Evolutionary conservation across 2,329 filamentous ascomycete species (phyloP).

Genomic region (Coniosporium uncinatum): DNA sequence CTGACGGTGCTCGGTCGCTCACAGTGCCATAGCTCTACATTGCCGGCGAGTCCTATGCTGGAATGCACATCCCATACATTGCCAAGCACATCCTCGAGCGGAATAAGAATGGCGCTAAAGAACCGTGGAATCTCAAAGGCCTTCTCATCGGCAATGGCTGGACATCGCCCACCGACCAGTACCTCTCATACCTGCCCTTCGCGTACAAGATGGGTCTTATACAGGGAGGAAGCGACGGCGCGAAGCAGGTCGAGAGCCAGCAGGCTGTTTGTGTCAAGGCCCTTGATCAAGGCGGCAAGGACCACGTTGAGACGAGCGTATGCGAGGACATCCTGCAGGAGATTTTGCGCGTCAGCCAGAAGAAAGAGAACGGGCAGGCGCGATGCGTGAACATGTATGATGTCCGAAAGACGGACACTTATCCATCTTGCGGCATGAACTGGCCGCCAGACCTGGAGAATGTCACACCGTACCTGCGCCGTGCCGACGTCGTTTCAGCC

Average conservation of each 20-base stretch:
- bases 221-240: conserved; percentile 56
- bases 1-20: neutral
- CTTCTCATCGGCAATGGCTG: conserved; percentile 96
- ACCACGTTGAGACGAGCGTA: conserved; percentile 58
- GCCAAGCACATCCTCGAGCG: conserved; percentile 85
- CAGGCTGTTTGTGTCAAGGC: conserved; percentile 61
- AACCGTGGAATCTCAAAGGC: conserved; percentile 74
- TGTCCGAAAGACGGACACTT: conserved; percentile 74
- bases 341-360: conserved; percentile 62
- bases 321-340: conserved; percentile 77
- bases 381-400: conserved; percentile 97
- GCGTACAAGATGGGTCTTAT: conserved; percentile 74
- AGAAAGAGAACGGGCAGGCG: conserved; percentile 44
- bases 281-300: conserved; percentile 51
- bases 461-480: conserved; percentile 81
- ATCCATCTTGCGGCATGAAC: conserved; percentile 90
- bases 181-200: conserved; percentile 78
- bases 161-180: conserved; percentile 90
- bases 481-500: conserved; percentile 70
- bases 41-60: conserved; percentile 93
- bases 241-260: conserved; percentile 61
- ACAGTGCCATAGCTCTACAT: conserved; percentile 67
- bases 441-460: conserved; percentile 85
- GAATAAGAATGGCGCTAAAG: conserved; percentile 55
- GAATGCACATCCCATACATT: conserved; percentile 96